phyloP scores from a whole-genome alignment of 2,329 filamentous ascomycete genomes.

The Plectosphaerella sp. region DNA sequence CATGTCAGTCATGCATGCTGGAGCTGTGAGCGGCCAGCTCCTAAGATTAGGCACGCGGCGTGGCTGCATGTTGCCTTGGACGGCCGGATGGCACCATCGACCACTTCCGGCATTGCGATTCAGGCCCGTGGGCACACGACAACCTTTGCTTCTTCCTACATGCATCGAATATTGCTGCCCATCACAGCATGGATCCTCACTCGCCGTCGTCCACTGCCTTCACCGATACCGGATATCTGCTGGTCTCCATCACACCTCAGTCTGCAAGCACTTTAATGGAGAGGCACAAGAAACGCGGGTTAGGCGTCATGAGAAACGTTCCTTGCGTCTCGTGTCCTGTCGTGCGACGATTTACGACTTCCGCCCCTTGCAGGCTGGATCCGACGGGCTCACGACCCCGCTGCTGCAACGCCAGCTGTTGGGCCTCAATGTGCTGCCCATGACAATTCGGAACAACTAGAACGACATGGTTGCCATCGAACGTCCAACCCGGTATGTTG shows the following conservation, averaged over 20 bases:
- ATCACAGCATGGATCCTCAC: neutral
- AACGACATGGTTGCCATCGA: too few species aligned
- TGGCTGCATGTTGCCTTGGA: neutral
- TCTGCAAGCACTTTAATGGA: slow-evolving; percentile 6
- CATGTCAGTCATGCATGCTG: neutral
- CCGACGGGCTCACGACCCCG: neutral
- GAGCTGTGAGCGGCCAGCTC: neutral
- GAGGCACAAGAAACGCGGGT: slow-evolving; percentile 1
- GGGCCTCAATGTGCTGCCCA: too few species aligned
- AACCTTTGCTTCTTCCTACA: neutral
- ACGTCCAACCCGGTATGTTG: too few species aligned
- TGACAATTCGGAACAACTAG: too few species aligned
- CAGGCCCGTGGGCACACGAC: slow-evolving; percentile 5
- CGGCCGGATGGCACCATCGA: neutral
- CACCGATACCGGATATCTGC: slow-evolving; percentile 3
- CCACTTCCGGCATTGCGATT: neutral
- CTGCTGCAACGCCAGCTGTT: neutral
- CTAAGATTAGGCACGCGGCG: slow-evolving; percentile 1
- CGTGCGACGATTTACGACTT: slow-evolving; percentile 5
- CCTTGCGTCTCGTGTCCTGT: slow-evolving; percentile 11
- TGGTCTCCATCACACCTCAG: neutral
- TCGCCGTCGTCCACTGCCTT: neutral
- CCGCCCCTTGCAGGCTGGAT: neutral
- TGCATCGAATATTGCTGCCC: neutral
- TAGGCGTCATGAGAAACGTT: neutral